Base-by-base conservation (phyloP, 352 stramenopile species). In the Globisporangium takayamanum region DNA sequence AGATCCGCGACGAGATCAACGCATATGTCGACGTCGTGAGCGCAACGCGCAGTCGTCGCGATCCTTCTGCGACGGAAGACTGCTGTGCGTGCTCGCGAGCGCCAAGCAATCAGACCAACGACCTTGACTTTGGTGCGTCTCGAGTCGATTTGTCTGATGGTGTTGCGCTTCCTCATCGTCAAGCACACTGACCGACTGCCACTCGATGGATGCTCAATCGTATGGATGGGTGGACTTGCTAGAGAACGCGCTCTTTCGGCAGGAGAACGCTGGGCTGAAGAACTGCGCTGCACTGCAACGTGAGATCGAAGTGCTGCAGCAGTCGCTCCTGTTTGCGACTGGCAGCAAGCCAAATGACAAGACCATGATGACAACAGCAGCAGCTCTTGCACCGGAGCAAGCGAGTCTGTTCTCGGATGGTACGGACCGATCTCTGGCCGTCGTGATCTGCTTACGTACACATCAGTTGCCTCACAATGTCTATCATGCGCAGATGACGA, bases 1-100 rank as follows among this genome's bases (percentile, higher is more conserved):
- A 64, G 36, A 86, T 91, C 50, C 76, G 81, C 14, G 78, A 87
- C 58, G 77, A 89, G 57, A 79, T 87, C 60, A 73, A 67, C 53
- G 69, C 56, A 2, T 87, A 83, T 50, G 52, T 89, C n/a, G 57
- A 78, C 10, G 56, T 58, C 16, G 60, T 66, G 18, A 52, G 26
- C 48, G 66, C 45, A 57, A 70, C 33, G 33, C 33, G 5, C 33
- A 39, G 60, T 51, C 74, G 50, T 45, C 65, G 59, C 7, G 49
- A 44, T 5, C 25, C 49, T 8, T 16, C 18, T 22, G 25, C 12
- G 11, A 5, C 16, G 14, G 6, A 45, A 3, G 22, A 5, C 46
- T 65, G 53, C 16, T 49, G 39, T 16, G 10, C 55, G 46, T 47
- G 41, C 5, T n/a, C 18, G 33, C 6, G 8, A 52, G 46, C 22